A percentile compares a stretch with the other conserved stretches of the same genome.
phyloP scores from a whole-genome alignment of 1,284 basidiomycete species.

The Cutaneotrichosporon sp. region DNA sequence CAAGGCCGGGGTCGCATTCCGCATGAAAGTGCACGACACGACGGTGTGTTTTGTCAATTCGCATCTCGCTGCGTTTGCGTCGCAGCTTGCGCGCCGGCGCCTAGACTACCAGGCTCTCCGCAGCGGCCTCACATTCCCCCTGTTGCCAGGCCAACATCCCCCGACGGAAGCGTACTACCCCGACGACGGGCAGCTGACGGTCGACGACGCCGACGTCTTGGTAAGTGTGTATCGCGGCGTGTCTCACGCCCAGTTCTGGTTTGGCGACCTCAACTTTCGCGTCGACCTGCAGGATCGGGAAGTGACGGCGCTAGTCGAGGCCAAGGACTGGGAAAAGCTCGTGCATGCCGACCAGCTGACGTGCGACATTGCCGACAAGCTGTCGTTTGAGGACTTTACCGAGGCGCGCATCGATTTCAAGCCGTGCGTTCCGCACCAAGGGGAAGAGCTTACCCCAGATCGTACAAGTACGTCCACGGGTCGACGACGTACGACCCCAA shows the following conservation, averaged over 20 bases:
- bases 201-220: conserved; percentile 34
- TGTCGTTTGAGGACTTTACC: conserved; percentile 34
- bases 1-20: conserved; percentile 47
- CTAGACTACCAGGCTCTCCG: conserved; percentile 33
- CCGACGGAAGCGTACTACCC: conserved; percentile 33
- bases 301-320: conserved; percentile 25
- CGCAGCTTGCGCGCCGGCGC: conserved; percentile 51
- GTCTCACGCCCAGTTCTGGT: conserved; percentile 35
- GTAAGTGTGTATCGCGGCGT: conserved; percentile 16
- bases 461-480: conserved; percentile 44
- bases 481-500: conserved; percentile 32
- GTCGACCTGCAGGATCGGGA: conserved; percentile 33
- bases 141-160: conserved; percentile 22
- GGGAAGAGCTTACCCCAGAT: conserved; percentile 23
- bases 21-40: conserved; percentile 39
- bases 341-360: conserved; percentile 37
- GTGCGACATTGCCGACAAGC: conserved; percentile 29
- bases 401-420: conserved; percentile 35
- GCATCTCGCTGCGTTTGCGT: conserved; percentile 54
- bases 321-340: conserved; percentile 28
- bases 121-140: conserved; percentile 27
- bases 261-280: conserved; percentile 44
- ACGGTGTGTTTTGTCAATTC: conserved; percentile 55
- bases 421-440: too few relatives aligned
- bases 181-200: conserved; percentile 13